Conservation (phyloP, 352 stramenopile species). For the Hyaloperonospora brassicae region DNA sequence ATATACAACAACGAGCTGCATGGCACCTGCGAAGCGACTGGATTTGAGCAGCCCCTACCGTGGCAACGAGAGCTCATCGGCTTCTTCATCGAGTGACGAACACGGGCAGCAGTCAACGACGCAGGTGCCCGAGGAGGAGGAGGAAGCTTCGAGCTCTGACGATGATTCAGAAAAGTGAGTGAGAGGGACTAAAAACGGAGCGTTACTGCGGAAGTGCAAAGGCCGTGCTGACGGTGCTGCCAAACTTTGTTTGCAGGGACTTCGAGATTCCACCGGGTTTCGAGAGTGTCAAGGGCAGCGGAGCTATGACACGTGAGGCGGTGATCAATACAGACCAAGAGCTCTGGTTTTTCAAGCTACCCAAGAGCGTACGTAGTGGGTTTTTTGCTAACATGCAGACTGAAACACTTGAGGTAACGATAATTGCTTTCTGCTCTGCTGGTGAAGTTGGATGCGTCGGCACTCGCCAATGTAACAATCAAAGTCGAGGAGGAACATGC, state of each 20-base stretch:
- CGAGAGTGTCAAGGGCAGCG: slow-evolving; percentile 52
- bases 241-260: slow-evolving; percentile 36
- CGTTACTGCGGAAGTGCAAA: slow-evolving; percentile 3
- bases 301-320: slow-evolving; percentile 46
- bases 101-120: slow-evolving; percentile 19
- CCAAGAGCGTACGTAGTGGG: slow-evolving; percentile 67
- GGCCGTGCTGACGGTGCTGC: slow-evolving; percentile 8
- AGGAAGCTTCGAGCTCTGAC: slow-evolving; percentile 32
- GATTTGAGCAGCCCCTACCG: slow-evolving; percentile 47
- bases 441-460: slow-evolving; percentile 57
- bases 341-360: slow-evolving; percentile 83
- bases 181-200: not conserved
- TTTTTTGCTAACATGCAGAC: not conserved
- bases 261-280: slow-evolving; percentile 76
- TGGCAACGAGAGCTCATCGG: slow-evolving; percentile 30
- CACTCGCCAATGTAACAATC: slow-evolving; percentile 57
- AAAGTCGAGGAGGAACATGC: slow-evolving; percentile 37
- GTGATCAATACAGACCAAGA: slow-evolving; percentile 67
- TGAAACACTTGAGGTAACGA: not conserved
- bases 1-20: slow-evolving; percentile 8
- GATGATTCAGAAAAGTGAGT: slow-evolving; percentile 54
- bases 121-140: slow-evolving; percentile 9
- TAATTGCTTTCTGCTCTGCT: slow-evolving; percentile 12
- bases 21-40: slow-evolving; percentile 52
- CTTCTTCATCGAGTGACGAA: slow-evolving; percentile 34